Conservation (phyloP, 768 basidiomycete species). For the Rhodotorula babjevae region DNA sequence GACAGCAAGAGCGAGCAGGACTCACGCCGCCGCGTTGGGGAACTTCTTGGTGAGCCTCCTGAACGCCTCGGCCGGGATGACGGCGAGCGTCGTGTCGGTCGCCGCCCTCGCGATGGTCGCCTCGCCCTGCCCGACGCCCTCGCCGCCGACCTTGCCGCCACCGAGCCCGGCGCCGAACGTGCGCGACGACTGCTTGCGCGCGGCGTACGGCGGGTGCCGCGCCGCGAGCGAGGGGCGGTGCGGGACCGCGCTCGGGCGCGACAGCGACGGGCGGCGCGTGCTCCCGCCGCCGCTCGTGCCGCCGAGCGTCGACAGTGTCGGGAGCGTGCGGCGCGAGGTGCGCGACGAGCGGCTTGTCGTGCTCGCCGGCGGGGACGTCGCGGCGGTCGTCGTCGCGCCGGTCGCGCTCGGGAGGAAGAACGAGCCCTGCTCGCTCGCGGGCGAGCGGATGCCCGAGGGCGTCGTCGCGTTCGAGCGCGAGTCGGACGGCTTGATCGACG, state of each 20-base stretch:
- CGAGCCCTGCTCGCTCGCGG: background rate
- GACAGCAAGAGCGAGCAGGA: conserved; percentile 48
- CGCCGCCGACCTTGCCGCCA: background rate
- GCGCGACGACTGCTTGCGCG: conserved; percentile 31
- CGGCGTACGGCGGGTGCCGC: conserved; percentile 13
- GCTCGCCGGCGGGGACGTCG: background rate
- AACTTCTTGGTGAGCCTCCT: conserved; percentile 87
- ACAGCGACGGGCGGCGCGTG: background rate
- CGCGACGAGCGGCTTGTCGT: background rate
- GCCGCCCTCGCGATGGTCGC: conserved; percentile 87
- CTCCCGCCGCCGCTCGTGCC: background rate
- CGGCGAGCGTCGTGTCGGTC: conserved; percentile 92
- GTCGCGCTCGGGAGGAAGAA: background rate
- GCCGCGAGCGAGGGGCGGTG: background rate
- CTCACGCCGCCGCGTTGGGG: conserved; percentile 93
- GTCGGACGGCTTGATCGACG: background rate
- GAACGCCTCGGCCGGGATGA: conserved; percentile 97
- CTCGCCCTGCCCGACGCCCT: conserved; percentile 50
- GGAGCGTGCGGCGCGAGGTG: background rate
- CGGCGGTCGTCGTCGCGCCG: background rate
- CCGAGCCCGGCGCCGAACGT: conserved; percentile 4
- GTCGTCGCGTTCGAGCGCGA: conserved; percentile 5
- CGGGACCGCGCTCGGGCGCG: background rate
- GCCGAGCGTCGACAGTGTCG: background rate
- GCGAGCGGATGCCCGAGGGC: background rate